These are phyloP conservation scores for Kuraishia cidri DNA, from an alignment of 805 yeast species.

Conservation along the genomic window DNA sequence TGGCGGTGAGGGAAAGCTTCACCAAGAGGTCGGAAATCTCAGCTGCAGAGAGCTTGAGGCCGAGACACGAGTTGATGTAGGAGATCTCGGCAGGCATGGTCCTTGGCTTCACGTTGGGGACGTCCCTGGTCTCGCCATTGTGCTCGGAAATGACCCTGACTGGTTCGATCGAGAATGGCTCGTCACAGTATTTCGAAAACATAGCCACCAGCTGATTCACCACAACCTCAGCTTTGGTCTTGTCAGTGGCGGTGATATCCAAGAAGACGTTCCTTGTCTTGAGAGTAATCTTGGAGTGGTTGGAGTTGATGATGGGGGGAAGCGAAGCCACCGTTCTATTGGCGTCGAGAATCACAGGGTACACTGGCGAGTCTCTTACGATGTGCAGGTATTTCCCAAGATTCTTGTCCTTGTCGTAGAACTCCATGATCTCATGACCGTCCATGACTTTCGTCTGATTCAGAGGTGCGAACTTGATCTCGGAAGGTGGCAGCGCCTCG, in stretches of 20 bases:
- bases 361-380: constrained; percentile 80
- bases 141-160: constrained; percentile 78
- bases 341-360: constrained; percentile 82
- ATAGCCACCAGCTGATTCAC: constrained; percentile 88
- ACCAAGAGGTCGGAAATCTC: constrained; percentile 61
- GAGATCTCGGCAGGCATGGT: constrained; percentile 62
- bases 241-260: constrained; percentile 93
- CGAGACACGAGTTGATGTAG: constrained; percentile 89
- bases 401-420: constrained; percentile 86
- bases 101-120: constrained; percentile 69
- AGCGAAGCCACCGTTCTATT: constrained; percentile 74
- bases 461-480: constrained; percentile 66
- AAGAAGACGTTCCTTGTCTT: constrained; percentile 84
- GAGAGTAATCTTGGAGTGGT: constrained; percentile 79
- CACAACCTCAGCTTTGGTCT: constrained; percentile 88
- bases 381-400: constrained; percentile 83
- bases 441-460: constrained; percentile 62
- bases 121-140: constrained; percentile 63
- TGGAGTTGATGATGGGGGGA: constrained; percentile 96
- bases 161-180: constrained; percentile 84
- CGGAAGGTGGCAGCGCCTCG: constrained; percentile 75
- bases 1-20: constrained; percentile 76
- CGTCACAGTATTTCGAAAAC: constrained; percentile 83
- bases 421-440: constrained; percentile 77
- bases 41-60: constrained; percentile 61